Evolutionary conservation across 2,329 filamentous ascomycete species (phyloP), one percentile per base, ranked within the genome.

Genomic region (Epichloe sp.): DNA sequence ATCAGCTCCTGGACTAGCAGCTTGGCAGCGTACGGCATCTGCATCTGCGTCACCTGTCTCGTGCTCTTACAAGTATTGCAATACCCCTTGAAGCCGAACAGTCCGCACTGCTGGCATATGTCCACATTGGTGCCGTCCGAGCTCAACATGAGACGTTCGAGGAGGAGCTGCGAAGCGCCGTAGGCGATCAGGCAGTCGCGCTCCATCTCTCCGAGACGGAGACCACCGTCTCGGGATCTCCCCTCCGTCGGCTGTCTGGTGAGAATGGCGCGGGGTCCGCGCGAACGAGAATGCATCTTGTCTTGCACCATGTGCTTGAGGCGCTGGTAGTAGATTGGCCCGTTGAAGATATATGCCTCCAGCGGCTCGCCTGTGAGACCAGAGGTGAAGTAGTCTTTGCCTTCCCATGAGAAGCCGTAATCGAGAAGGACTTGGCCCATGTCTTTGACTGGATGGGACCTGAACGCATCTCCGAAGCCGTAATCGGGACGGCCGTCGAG

Each of bases 281-380:
- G 84, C 2, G 91, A 83, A 55, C 93, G 88, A 35, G 88, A 91
- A 71, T 98, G 93, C 93, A 98, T 97, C 73, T 98, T 98, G 67
- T 98, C 93, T 68, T 97, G 90, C 4, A 98, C 93, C 93, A 98
- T 98, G 77, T 98, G 93, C 78, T 98, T 98, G 57, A 98, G 80
- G 58, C 95, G 95, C 74, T 98, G 93, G 74, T 98, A 98, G 74
- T 95, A 98, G 69, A 98, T 98, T 11, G 93, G 93, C 0, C 93
- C 93, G 65, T 95, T 95, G 76, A 97, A 98, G 63, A 98, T 89
- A 70, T 97, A 97, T 12, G 90, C 90, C 56, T 95, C 89, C 5
- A 97, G 76, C 0, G 87, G 82, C 69, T 98, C 93, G 60, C 93
- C 94, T 0, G 93, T 97, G 64, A 96, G 91, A 37, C 93, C 93